These are phyloP conservation scores for Leccinum subfulvum DNA, from an alignment of 1,284 basidiomycete genomes.

Conservation along the genomic window DNA sequence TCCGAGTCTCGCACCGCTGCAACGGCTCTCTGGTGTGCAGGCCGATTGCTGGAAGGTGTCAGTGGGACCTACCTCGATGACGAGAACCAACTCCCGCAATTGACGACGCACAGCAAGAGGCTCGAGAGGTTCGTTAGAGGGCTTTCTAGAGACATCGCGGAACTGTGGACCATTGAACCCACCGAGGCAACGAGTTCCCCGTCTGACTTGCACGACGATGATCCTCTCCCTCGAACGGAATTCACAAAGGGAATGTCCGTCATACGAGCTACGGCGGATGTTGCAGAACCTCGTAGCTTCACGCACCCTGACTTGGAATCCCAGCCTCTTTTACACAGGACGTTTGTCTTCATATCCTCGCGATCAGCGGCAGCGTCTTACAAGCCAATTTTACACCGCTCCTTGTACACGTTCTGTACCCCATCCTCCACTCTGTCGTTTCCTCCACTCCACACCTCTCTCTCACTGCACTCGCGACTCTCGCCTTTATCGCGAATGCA, in stretches of 20 bases:
- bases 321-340: constrained; percentile 56
- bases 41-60: constrained; percentile 72
- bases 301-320: constrained; percentile 23
- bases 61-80: constrained; percentile 43
- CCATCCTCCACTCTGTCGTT: constrained; percentile 78
- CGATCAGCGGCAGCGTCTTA: constrained; percentile 65
- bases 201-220: constrained; percentile 25
- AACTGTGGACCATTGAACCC: constrained; percentile 61
- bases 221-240: constrained; percentile 39
- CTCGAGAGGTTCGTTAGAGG: constrained; percentile 66
- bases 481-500: constrained; percentile 66
- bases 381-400: constrained; percentile 66
- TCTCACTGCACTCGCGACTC: constrained; percentile 66
- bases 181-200: constrained; percentile 14
- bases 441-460: constrained; percentile 68
- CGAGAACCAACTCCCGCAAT: constrained; percentile 28
- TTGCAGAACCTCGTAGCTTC: constrained; percentile 45
- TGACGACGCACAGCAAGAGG: constrained; percentile 39
- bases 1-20: constrained; percentile 49
- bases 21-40: constrained; percentile 83
- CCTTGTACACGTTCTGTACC: constrained; percentile 82
- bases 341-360: constrained; percentile 71
- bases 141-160: constrained; percentile 61
- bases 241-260: constrained; percentile 45
- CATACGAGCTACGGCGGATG: constrained; percentile 39